Percentiles rank a stretch among this genome's conserved stretches.
These are phyloP conservation scores for Lyophyllum semitale DNA, from an alignment of 768 basidiomycete genomes.

Conservation along the genomic window DNA sequence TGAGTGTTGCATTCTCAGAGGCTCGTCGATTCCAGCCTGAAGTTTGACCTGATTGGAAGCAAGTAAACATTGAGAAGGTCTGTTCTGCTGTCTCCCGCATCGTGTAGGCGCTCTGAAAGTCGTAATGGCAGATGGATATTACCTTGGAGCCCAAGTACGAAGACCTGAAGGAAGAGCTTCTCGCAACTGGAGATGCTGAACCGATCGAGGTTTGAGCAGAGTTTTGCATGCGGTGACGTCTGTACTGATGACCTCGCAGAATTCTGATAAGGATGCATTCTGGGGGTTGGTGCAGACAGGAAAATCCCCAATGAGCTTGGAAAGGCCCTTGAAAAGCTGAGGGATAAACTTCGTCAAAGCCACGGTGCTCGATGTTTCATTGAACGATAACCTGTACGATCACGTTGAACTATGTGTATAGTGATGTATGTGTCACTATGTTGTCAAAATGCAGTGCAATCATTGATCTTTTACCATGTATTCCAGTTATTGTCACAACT, in stretches of 20 bases:
- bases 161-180: conserved; percentile 57
- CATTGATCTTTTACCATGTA: too few relatives aligned
- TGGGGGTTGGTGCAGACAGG: conserved; percentile 74
- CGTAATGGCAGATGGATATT: conserved; percentile 61
- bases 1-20: conserved; percentile 66
- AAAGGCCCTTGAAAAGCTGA: conserved; percentile 64
- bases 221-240: not conserved
- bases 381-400: not conserved
- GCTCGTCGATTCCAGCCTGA: conserved; percentile 64
- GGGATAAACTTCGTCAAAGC: conserved; percentile 51
- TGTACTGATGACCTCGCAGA: conserved; percentile 35
- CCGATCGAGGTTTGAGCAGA: conserved; percentile 59
- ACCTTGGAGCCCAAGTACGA: conserved; percentile 65
- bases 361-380: not conserved
- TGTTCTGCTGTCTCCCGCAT: not conserved
- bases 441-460: conserved; percentile 17
- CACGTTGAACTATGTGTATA: conserved; percentile 38
- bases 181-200: conserved; percentile 65
- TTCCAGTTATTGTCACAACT: too few relatives aligned
- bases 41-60: conserved; percentile 67
- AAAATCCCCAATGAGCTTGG: conserved; percentile 76
- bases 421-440: too few relatives aligned
- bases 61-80: conserved; percentile 67
- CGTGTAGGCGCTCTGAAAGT: conserved; percentile 20
- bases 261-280: conserved; percentile 76